Evolutionary conservation across 768 basidiomycete species (phyloP), one percentile per base, ranked within the genome.

Genomic region (Phallus indusiatus): DNA sequence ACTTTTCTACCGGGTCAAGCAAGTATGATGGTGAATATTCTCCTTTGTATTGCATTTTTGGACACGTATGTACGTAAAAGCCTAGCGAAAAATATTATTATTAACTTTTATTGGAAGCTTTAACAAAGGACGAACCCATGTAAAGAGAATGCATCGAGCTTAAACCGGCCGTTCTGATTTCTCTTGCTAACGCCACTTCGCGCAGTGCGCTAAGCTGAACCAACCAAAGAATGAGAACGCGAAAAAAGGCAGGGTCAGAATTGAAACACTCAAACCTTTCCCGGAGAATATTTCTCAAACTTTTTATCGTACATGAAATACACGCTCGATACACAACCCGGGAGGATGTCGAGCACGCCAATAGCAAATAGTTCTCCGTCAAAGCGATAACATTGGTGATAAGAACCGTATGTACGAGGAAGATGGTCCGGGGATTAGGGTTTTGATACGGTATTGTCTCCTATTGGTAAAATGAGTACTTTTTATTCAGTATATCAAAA

Each of bases 11-110:
- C 8, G 94, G 93, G 70, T 98, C 94, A 12, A 82, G 79, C 18
- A 98, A 78, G 63, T 81, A 91, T 2, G 94, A 96, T 0, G 95
- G 95, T 0, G 76, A 69, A 64, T 94, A 99, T 57, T 96, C 93
- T 28, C 85, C 94, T 67, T 99, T 99, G 72, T 99, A 98, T 57
- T 78, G 78, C 96, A 98, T 98, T 72, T 99, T 99, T 54, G 75
- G 81, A 67, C 94, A 97, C 1, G 88, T 83, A 64, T 96, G 81
- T 42, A 98, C 88, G 70, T 97, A 98, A 70, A 83, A 97, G 7
- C 94, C 94, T 96, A 65, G 7, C 12, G 16, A 8, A 47, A 34
- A 11, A 42, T 63, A 53, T 24, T 46, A 8, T 16, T 28, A 46
- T 21, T 18, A 17, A n/a, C n/a, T n/a, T n/a, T n/a, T n/a, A n/a